Evolutionary conservation across 352 stramenopile genomes (phyloP).

Genomic region (Globisporangium megalacanthum): DNA sequence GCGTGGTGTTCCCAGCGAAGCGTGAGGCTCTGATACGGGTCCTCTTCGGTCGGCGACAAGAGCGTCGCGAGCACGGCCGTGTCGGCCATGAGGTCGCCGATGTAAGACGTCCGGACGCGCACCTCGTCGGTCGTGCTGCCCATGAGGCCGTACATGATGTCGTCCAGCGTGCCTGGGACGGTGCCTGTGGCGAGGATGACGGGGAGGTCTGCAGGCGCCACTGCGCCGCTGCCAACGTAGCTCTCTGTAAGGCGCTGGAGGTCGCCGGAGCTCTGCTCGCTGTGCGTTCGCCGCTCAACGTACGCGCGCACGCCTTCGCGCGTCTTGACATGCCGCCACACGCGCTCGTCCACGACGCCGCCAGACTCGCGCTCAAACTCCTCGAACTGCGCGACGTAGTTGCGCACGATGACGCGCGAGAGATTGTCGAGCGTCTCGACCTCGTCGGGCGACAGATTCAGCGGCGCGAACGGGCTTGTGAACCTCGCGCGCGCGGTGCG

Average conservation of each 20-base stretch:
- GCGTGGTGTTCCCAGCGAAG: slow-evolving; percentile 21
- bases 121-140: slow-evolving; percentile 22
- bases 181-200: slow-evolving; percentile 25
- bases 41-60: slow-evolving; percentile 28
- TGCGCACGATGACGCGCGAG: slow-evolving; percentile 1
- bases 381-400: slow-evolving; percentile 2
- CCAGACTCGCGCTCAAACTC: neutral
- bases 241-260: neutral
- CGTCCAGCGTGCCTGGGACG: slow-evolving; percentile 25
- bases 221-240: neutral
- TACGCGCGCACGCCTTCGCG: slow-evolving; percentile 4
- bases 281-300: slow-evolving; percentile 1
- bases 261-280: neutral
- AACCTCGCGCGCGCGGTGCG: neutral
- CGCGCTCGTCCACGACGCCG: slow-evolving; percentile 10
- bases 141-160: slow-evolving; percentile 38
- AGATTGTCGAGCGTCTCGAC: slow-evolving; percentile 7
- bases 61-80: slow-evolving; percentile 40
- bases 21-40: slow-evolving; percentile 38
- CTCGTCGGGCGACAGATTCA: slow-evolving; percentile 6
- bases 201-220: slow-evolving; percentile 7
- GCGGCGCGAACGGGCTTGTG: slow-evolving; percentile 12
- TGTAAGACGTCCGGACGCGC: slow-evolving; percentile 37
- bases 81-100: slow-evolving; percentile 34
- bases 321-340: slow-evolving; percentile 7